These are phyloP conservation scores for Larix kaempferi DNA, from an alignment of 75 land plant species.

Conservation along the genomic window DNA sequence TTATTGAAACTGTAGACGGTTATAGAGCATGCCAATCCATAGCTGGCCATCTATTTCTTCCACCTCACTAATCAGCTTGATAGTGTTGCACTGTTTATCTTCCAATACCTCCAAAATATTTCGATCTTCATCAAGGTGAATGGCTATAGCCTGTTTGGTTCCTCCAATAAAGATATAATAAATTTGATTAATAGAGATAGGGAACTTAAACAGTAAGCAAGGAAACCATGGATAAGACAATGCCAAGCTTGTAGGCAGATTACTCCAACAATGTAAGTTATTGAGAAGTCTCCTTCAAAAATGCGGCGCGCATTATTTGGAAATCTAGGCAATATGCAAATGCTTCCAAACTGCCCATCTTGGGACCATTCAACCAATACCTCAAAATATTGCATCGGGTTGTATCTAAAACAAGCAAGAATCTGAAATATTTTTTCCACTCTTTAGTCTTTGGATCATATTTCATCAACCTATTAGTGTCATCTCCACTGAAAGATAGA, in stretches of 20 bases:
- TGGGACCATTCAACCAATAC: conserved; percentile 60
- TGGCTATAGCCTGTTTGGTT: conserved; percentile 24
- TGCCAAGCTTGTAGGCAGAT: conserved; percentile 11
- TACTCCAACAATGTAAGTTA: conserved; percentile 49
- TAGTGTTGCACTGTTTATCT: conserved; percentile 23
- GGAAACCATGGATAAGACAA: conserved; percentile 19
- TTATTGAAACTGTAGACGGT: conserved; percentile 16
- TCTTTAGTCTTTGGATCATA: conserved; percentile 32
- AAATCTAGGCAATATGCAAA: conserved; percentile 54
- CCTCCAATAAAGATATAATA: conserved; percentile 9
- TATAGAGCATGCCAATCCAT: conserved; percentile 70
- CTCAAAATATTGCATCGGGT: conserved; percentile 39
- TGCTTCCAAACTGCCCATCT: conserved; percentile 34
- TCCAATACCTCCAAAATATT: conserved; percentile 47
- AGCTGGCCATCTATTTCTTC: conserved; percentile 65
- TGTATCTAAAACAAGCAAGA: conserved; percentile 51
- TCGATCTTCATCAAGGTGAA: conserved; percentile 35
- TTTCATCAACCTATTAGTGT: conserved; percentile 61
- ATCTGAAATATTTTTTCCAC: conserved; percentile 39
- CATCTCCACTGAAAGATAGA: conserved; percentile 57
- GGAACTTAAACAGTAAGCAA: conserved; percentile 19
- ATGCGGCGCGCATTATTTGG: conserved; percentile 67
- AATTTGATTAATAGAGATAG: conserved; percentile 15
- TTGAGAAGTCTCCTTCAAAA: conserved; percentile 63
- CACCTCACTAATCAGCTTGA: conserved; percentile 45